These are phyloP conservation scores for Lolium rigidum DNA, from an alignment of 176 grass and related monocot genomes.

Conservation along the genomic window DNA sequence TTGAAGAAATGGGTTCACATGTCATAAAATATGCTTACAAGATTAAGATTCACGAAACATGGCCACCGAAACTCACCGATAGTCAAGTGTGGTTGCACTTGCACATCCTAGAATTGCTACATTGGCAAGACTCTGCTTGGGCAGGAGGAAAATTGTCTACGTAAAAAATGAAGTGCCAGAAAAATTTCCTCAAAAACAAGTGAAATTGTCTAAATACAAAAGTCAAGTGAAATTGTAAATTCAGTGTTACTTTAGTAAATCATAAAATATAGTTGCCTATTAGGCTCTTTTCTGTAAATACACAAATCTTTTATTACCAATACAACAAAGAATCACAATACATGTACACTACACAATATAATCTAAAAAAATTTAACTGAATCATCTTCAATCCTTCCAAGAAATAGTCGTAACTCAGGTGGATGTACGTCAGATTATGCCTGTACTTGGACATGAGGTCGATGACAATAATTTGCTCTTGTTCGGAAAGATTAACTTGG, in stretches of 20 bases:
- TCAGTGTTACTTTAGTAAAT: not conserved
- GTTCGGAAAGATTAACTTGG: conserved; percentile 28
- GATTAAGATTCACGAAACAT: no score
- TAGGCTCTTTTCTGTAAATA: not conserved
- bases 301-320: not conserved
- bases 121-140: no score
- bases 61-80: no score
- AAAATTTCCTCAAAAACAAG: no score
- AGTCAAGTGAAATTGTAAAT: not conserved
- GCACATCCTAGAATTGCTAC: no score
- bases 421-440: not conserved
- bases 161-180: no score
- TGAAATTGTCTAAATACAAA: not conserved
- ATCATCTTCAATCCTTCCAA: conserved; percentile 1
- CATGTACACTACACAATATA: not conserved
- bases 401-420: not conserved
- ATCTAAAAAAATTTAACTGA: conserved; percentile 6
- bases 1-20: no score
- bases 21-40: no score
- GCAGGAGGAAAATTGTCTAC: no score
- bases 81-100: no score
- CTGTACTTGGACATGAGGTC: conserved; percentile 14
- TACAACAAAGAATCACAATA: conserved; percentile 27
- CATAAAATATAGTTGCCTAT: not conserved
- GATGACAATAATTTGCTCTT: conserved; percentile 4